Percentiles rank a stretch among this genome's conserved stretches.
Conservation (phyloP, 441 rosid species). For the Adansonia gregorii region DNA sequence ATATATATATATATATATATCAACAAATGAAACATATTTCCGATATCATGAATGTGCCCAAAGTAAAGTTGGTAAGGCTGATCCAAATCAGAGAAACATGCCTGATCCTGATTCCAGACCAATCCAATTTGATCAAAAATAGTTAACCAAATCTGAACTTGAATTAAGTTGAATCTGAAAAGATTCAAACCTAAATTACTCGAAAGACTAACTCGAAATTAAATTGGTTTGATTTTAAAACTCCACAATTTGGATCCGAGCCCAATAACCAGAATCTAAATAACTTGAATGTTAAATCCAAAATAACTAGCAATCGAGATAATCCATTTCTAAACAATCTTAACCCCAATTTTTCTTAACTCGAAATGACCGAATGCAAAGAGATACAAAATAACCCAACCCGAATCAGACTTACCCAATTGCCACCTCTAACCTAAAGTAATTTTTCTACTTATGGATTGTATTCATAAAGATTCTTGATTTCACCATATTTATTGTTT, state of each 20-base stretch:
- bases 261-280: not conserved
- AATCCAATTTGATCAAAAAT: no score
- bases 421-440: not conserved
- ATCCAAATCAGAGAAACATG: not conserved
- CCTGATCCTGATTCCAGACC: not conserved
- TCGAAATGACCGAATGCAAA: not conserved
- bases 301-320: no score
- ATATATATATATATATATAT: no score
- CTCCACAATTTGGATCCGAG: no score
- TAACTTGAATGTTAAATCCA: no score
- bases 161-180: no score
- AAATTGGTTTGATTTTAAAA: no score
- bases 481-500: not conserved
- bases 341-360: no score
- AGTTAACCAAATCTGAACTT: not conserved
- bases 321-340: not conserved
- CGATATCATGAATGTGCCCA: not conserved
- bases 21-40: not conserved
- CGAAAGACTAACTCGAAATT: no score
- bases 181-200: no score
- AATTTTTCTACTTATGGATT: not conserved
- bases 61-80: not conserved
- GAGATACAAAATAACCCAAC: no score
- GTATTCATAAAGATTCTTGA: not conserved
- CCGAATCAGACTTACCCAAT: not conserved